Conservation (phyloP, 371 early-diverging fungal genomes). For the Circinella minor region DNA sequence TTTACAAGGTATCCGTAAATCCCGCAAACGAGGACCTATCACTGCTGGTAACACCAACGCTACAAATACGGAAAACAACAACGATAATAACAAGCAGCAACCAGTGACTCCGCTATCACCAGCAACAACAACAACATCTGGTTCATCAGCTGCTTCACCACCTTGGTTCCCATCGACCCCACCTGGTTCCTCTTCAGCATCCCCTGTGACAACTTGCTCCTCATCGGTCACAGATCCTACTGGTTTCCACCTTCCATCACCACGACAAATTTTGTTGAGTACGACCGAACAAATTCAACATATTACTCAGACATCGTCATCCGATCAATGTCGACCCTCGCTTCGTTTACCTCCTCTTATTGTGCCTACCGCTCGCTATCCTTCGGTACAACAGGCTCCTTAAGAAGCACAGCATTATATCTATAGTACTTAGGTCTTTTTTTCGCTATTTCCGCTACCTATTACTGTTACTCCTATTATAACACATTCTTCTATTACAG, state of each 20-base stretch:
- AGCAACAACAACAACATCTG: background rate
- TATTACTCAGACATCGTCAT: background rate
- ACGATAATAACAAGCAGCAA: background rate
- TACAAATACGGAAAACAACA: background rate
- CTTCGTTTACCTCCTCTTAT: slow-evolving; percentile 14
- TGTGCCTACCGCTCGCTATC: slow-evolving; percentile 14
- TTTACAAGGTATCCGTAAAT: slow-evolving; percentile 54
- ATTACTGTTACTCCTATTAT: background rate
- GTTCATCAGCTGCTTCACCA: slow-evolving; percentile 12
- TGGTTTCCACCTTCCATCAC: slow-evolving; percentile 19
- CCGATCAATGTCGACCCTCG: background rate
- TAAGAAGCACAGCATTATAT: background rate
- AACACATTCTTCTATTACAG: background rate
- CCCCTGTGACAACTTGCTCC: slow-evolving; percentile 9
- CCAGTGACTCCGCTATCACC: background rate
- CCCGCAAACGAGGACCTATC: slow-evolving; percentile 32
- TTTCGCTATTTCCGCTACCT: background rate
- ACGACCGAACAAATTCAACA: background rate
- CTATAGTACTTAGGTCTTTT: background rate
- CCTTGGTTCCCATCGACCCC: slow-evolving; percentile 19
- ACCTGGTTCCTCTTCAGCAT: slow-evolving; percentile 7
- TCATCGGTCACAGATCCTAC: slow-evolving; percentile 12
- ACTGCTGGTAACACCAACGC: background rate
- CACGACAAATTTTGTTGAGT: slow-evolving; percentile 14
- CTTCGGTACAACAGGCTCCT: slow-evolving; percentile 1